These are phyloP conservation scores for Magnusiomyces clavatus DNA, from an alignment of 1,139 yeast species.

Conservation along the genomic window DNA sequence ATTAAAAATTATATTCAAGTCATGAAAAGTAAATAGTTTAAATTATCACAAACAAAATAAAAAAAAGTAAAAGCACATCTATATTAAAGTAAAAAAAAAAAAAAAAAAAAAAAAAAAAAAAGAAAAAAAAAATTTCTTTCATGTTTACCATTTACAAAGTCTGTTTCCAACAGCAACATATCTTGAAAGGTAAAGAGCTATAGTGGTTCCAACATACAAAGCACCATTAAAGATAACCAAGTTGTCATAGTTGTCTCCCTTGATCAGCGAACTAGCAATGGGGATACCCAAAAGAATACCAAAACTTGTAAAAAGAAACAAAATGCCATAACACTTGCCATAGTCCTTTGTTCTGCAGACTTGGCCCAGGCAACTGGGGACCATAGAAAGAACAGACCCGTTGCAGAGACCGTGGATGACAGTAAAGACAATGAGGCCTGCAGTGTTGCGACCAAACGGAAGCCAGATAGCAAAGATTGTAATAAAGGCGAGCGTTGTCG, in stretches of 20 bases:
- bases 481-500: conserved; percentile 36
- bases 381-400: conserved; percentile 42
- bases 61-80: too few relatives aligned
- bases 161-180: conserved; percentile 32
- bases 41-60: too few relatives aligned
- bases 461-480: conserved; percentile 41
- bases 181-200: conserved; percentile 32
- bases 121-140: too few relatives aligned
- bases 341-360: conserved; percentile 43
- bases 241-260: conserved; percentile 33
- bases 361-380: conserved; percentile 46
- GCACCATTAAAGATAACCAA: conserved; percentile 36
- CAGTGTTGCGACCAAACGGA: conserved; percentile 39
- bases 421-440: conserved; percentile 41
- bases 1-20: too few relatives aligned
- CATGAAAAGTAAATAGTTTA: too few relatives aligned
- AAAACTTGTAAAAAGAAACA: conserved; percentile 39
- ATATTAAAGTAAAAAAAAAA: too few relatives aligned
- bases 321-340: conserved; percentile 44
- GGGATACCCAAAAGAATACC: conserved; percentile 44
- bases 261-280: conserved; percentile 43
- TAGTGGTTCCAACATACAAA: conserved; percentile 29
- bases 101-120: too few relatives aligned
- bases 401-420: conserved; percentile 45
- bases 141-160: too few relatives aligned